Evolutionary conservation across 2,329 filamentous ascomycete species (phyloP), one percentile per base, ranked within the genome.

Genomic region (Aspergillus persii): DNA sequence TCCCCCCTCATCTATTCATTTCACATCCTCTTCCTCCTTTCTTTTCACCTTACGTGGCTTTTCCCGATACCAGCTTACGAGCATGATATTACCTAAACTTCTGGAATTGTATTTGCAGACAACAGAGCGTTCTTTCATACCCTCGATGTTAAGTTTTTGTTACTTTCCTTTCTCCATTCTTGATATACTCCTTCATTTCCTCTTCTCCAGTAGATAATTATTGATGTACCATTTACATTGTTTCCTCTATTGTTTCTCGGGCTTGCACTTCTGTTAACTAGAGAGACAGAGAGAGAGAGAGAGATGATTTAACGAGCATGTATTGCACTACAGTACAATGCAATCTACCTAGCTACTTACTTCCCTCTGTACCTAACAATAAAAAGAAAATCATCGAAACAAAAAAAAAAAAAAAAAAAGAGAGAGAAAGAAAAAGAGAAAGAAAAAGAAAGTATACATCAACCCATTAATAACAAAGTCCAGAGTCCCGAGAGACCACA

Each of bases 61-160:
- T 62, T 64, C 62, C 64, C 68, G 69, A 72, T 72, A 72, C 69
- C 70, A 72, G 67, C 65, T 67, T 69, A 71, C 61, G 68, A 72
- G 68, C 69, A 66, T 55, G 61, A 69, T 57, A 55, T 61, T 62
- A 23, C 18, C 18, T 23, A 68, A 64, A 55, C 60, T 66, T 67
- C 66, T 71, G 58, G 66, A 63, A 64, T 64, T 71, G 66, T 70
- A 70, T 68, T 69, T 71, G 63, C 67, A 65, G 61, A 69, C 63
- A 65, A 65, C 58, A 61, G 52, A 62, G 63, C 50, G 39, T 50
- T 61, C 54, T 54, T 30, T 56, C 15, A 29, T 57, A 18, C 33
- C 23, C 48, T 49, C 50, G n/a, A 30, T 53, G 26, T 53, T 52
- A 3, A 44, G 33, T 26, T 44, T 36, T 48, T 27, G 31, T 52